phyloP scores from a whole-genome alignment of 164 flowering plant genomes.

The grape (Vitis vinifera) region ASM3070453v1 NC_081816.1:9777501-9778000 shows the following conservation, averaged over 20 bases:
- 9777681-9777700: not conserved
- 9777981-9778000: not conserved
- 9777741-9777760: not conserved
- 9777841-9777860: conserved; percentile 81
- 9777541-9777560: conserved; percentile 76
- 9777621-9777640: conserved; percentile 75
- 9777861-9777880: conserved; percentile 77
- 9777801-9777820: conserved; percentile 67
- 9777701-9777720: too few species aligned
- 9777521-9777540: conserved; percentile 95
- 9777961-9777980: not conserved
- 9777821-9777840: conserved; percentile 86
- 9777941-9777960: conserved; percentile 47
- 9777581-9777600: conserved; percentile 80
- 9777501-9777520: not conserved
- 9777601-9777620: conserved; percentile 84
- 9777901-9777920: conserved; percentile 55
- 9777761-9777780: not conserved
- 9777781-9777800: not conserved
- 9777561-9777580: conserved; percentile 82
- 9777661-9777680: not conserved
- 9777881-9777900: conserved; percentile 73
- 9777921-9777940: conserved; percentile 89
- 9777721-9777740: not conserved
- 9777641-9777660: conserved; percentile 63